A percentile compares a stretch with the other conserved stretches of the same genome.
Evolutionary conservation across 192 early-diverging fungal species (phyloP).

Genomic region (Linnemannia schmuckeri): DNA sequence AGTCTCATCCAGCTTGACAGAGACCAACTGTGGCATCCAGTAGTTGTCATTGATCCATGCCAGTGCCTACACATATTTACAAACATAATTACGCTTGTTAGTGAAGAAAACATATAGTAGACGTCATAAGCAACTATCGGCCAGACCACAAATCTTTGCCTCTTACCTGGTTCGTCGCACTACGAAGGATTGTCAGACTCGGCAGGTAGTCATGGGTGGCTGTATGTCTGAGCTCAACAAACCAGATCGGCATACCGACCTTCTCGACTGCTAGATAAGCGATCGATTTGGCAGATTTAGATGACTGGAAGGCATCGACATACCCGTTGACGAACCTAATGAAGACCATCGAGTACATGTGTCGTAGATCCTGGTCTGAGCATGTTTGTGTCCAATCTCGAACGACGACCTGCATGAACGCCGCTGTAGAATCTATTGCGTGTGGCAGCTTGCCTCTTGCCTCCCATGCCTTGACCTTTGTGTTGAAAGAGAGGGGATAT

Average conservation of each 20-base stretch:
- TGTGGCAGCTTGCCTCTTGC: constrained; percentile 76
- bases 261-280: constrained; percentile 52
- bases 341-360: constrained; percentile 61
- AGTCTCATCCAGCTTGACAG: constrained; percentile 34
- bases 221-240: constrained; percentile 49
- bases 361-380: constrained; percentile 61
- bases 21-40: constrained; percentile 46
- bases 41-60: constrained; percentile 54
- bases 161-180: constrained; percentile 40
- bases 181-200: constrained; percentile 40
- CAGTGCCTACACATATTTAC: constrained; percentile 31
- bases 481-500: background rate
- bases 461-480: constrained; percentile 78
- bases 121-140: background rate
- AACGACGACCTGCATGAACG: constrained; percentile 70
- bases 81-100: background rate
- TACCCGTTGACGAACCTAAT: constrained; percentile 56
- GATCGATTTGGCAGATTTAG: constrained; percentile 49
- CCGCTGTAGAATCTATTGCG: constrained; percentile 74
- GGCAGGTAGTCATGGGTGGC: constrained; percentile 52
- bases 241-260: constrained; percentile 49
- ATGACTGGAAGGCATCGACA: constrained; percentile 51
- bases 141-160: too few relatives aligned
- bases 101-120: background rate
- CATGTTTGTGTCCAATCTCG: constrained; percentile 59